Evolutionary conservation across 208 protist species (phyloP), one percentile per base, ranked within the genome.

Genomic region (Leishmania tarentolae): DNA sequence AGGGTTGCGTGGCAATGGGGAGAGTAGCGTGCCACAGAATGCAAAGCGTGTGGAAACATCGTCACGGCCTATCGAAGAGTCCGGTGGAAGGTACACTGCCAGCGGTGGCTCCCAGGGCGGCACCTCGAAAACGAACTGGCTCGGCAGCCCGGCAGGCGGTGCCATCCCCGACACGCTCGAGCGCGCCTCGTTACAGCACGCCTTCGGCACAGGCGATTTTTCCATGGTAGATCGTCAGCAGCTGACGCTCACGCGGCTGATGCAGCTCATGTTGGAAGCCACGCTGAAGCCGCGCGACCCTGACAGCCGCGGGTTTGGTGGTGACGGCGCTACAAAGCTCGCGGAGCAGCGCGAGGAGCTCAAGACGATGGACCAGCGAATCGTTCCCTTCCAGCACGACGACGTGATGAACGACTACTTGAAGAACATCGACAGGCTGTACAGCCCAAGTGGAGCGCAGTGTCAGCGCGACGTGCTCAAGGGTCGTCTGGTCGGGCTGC

Each of bases 281-380:
- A 92, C 93, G 13, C 90, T 94, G 74, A 84, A 91, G 72, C 93
- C 91, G 53, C 86, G 87, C 53, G 91, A 92, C 75, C 46, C 91
- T 2, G 93, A 96, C 86, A 94, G 89, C 76, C 81, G 84, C 5
- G 76, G 76, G 52, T 92, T 88, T 68, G 93, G 93, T 73, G 93
- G 93, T 21, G 91, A 95, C 75, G 89, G 88, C 35, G 83, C 87
- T 31, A 92, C 91, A 5, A 81, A 91, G 61, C 66, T 86, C 19
- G 83, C 85, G 72, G 89, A 94, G 77, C 80, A 90, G 80, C 86
- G 87, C 37, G 89, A 93, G 79, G 90, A 95, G 83, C 85, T 96
- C 21, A 96, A 96, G 81, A 88, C 72, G 63, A 84, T 95, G 85
- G 91, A 96, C 79, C 81, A 83, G 72, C 90, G 91, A 73, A 87